Evolutionary conservation across 495 filamentous ascomycete genomes (phyloP).

Genomic region (Aspergillus panamensis): DNA sequence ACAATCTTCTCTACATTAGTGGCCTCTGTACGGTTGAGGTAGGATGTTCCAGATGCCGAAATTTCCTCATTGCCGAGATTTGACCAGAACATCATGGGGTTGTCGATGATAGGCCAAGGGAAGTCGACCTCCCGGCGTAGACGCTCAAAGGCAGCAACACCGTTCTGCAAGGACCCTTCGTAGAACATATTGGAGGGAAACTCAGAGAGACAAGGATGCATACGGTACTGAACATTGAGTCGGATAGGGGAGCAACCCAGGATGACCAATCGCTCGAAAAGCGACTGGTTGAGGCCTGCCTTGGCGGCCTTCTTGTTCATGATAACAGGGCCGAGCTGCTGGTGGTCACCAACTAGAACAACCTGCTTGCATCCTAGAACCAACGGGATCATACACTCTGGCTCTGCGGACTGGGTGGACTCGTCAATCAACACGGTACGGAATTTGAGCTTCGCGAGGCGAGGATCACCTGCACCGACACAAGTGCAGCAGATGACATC

Average conservation of each 20-base stretch:
- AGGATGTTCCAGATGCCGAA: constrained; percentile 94
- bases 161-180: constrained; percentile 95
- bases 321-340: constrained; percentile 96
- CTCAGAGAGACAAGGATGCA: constrained; percentile 97
- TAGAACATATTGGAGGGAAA: constrained; percentile 99
- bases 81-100: constrained; percentile 99
- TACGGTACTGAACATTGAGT: constrained; percentile 96
- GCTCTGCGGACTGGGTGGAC: constrained; percentile 97
- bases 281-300: constrained; percentile 92
- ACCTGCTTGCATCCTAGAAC: constrained; percentile 98
- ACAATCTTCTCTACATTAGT: constrained; percentile 98
- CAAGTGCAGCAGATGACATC: constrained; percentile 99
- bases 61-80: constrained; percentile 98
- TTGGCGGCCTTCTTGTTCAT: constrained; percentile 99
- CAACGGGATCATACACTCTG: constrained; percentile 98
- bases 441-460: constrained; percentile 94
- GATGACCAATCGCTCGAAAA: constrained; percentile 95
- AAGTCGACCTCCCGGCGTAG: constrained; percentile 94
- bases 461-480: constrained; percentile 94
- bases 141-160: constrained; percentile 84
- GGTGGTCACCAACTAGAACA: constrained; percentile 96
- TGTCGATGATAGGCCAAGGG: constrained; percentile 91
- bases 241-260: constrained; percentile 89
- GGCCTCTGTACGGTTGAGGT: constrained; percentile 95
- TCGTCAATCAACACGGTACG: constrained; percentile 97